Evolutionary conservation across 2,329 filamentous ascomycete species (phyloP).

Genomic region (Colletotrichum destructivum): DNA sequence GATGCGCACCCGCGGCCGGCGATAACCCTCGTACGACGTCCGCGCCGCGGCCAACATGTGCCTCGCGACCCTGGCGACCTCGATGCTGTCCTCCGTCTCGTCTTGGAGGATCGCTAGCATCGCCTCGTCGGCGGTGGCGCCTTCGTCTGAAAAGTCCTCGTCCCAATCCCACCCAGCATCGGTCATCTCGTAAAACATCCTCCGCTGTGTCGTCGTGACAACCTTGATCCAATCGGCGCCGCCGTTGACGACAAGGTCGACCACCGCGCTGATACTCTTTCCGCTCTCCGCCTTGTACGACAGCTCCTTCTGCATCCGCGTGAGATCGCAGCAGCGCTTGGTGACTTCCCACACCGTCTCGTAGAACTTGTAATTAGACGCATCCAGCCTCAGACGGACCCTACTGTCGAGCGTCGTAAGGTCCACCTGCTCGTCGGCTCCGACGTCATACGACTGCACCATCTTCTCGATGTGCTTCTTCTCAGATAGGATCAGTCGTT

Average conservation of each 20-base stretch:
- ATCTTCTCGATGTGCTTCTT: slow-evolving; percentile 41
- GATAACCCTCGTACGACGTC: slow-evolving; percentile 54
- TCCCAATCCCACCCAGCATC: slow-evolving; percentile 61
- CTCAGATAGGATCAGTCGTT: slow-evolving; percentile 40
- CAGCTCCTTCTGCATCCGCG: slow-evolving; percentile 37
- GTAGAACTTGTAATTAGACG: slow-evolving; percentile 42
- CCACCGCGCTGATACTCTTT: slow-evolving; percentile 24
- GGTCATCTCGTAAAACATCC: slow-evolving; percentile 57
- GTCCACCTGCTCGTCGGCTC: background rate
- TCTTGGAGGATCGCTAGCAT: slow-evolving; percentile 47
- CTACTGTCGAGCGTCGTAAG: slow-evolving; percentile 26
- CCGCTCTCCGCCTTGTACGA: slow-evolving; percentile 21
- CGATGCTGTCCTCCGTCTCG: slow-evolving; percentile 40
- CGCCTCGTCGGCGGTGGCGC: slow-evolving; percentile 55
- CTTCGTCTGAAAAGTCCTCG: slow-evolving; percentile 49
- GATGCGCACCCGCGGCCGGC: slow-evolving; percentile 53
- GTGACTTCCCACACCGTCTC: slow-evolving; percentile 41
- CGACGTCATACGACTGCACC: slow-evolving; percentile 19
- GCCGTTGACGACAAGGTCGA: slow-evolving; percentile 39
- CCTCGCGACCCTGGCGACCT: slow-evolving; percentile 49
- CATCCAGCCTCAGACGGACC: slow-evolving; percentile 35
- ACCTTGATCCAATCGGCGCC: slow-evolving; percentile 43
- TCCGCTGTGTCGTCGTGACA: slow-evolving; percentile 41
- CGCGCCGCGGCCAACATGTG: slow-evolving; percentile 55
- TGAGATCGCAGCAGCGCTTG: slow-evolving; percentile 38